Conservation (phyloP, 768 basidiomycete species). For the Pleurotus salmoneostramineus region DNA sequence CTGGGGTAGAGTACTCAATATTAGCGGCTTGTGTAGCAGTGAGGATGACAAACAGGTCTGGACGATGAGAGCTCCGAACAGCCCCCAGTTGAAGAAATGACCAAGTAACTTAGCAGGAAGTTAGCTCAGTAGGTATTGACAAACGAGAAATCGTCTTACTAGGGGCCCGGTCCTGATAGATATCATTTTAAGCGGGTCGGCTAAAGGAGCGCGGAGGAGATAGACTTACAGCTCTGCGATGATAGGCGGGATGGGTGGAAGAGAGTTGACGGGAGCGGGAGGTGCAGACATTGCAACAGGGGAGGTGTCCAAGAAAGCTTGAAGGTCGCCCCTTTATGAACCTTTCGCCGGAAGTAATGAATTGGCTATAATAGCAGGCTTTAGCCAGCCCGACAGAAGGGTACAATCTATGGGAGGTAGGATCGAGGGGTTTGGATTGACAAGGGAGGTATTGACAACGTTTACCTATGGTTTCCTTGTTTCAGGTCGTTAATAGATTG, state of each 20-base stretch:
- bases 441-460: too few relatives aligned
- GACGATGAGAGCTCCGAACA: conserved; percentile 16
- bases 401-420: too few relatives aligned
- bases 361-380: too few relatives aligned
- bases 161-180: not conserved
- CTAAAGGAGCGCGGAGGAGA: too few relatives aligned
- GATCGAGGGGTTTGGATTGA: too few relatives aligned
- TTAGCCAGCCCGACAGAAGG: too few relatives aligned
- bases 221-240: not conserved
- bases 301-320: too few relatives aligned
- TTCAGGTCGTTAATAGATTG: too few relatives aligned
- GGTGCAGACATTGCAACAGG: not conserved
- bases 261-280: not conserved
- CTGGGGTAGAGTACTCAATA: conserved; percentile 7
- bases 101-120: conserved; percentile 11
- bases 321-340: too few relatives aligned
- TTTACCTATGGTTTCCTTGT: too few relatives aligned
- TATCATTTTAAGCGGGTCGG: not conserved
- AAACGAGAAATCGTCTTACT: not conserved
- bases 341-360: too few relatives aligned
- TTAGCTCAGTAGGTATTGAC: not conserved
- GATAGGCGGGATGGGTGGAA: not conserved
- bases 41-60: conserved; percentile 20
- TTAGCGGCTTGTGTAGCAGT: not conserved
- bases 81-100: conserved; percentile 15